phyloP scores from a whole-genome alignment of 2,329 filamentous ascomycete genomes.

The Ustilaginoidea virens region DNA sequence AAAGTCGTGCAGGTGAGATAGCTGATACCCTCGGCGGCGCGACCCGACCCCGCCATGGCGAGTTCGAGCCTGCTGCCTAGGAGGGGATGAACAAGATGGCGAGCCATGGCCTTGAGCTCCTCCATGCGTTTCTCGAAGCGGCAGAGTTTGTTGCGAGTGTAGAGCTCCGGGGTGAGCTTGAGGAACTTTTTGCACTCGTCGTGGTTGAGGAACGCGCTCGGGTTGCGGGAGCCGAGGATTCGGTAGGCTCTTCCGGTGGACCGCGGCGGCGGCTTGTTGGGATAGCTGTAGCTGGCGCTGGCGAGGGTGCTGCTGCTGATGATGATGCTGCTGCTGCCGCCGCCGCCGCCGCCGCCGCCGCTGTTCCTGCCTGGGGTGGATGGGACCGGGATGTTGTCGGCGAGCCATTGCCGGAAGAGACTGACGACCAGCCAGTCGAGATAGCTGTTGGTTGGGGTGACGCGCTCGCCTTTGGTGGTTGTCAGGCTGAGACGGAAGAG shows the following conservation, averaged over 20 bases:
- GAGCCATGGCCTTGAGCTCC: slow-evolving; percentile 72
- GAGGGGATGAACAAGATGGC: slow-evolving; percentile 68
- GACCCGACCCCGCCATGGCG: slow-evolving; percentile 38
- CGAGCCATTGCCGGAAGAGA: slow-evolving; percentile 84
- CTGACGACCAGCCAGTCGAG: slow-evolving; percentile 81
- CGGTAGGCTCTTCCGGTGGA: slow-evolving; percentile 62
- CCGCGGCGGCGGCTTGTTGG: slow-evolving; percentile 39
- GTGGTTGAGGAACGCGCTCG: slow-evolving; percentile 55
- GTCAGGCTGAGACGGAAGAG: slow-evolving; percentile 70
- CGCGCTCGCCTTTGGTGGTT: slow-evolving; percentile 66
- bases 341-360: not conserved
- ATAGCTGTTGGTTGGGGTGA: slow-evolving; percentile 64
- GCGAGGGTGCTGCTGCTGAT: slow-evolving; percentile 2
- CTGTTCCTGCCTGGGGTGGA: slow-evolving; percentile 20
- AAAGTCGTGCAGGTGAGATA: slow-evolving; percentile 37
- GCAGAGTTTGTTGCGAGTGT: slow-evolving; percentile 72
- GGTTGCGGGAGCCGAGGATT: slow-evolving; percentile 47
- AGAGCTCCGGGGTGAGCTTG: slow-evolving; percentile 67
- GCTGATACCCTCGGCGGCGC: slow-evolving; percentile 25
- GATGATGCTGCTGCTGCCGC: slow-evolving; percentile 8
- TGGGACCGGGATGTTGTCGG: slow-evolving; percentile 74
- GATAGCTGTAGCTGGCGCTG: slow-evolving; percentile 7
- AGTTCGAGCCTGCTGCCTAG: slow-evolving; percentile 78
- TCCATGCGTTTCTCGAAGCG: slow-evolving; percentile 78
- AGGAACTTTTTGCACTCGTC: slow-evolving; percentile 87